Evolutionary conservation across 352 stramenopile genomes (phyloP), one percentile per base, ranked within the genome.

Genomic region (Phytophthora tentaculata): DNA sequence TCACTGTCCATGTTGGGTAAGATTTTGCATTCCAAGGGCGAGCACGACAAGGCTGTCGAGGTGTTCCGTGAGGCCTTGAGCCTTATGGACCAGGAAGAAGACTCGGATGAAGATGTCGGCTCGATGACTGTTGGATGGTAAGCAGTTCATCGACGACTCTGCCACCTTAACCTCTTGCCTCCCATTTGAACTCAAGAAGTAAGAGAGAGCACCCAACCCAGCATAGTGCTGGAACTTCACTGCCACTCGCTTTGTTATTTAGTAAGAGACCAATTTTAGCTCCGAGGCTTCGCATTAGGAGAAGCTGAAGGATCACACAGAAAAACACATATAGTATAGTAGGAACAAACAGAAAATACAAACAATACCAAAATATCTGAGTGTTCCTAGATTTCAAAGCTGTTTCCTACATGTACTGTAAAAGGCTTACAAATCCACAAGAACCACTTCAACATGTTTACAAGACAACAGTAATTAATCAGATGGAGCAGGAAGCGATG

Each of bases 81-180:
- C 12, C 61, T 96, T 17, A 91, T 92, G 79, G 78, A 90, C 44
- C 57, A 77, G 9, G 76, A 75, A 14, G 78, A 88, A 3, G 84
- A 92, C 54, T 91, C 83, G n/a, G 86, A 89, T 53, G 86, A 93
- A 47, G 85, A 92, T 37, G 80, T 92, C 9, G 86, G 86, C 17
- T 92, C 84, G 5, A 89, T 85, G 73, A 94, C 86, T 1, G 86
- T 94, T 64, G 86, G 86, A 1, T 94, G 86, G 86, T 94, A 78
- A 76, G 14, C 44, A 19, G 7, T 49, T 32, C 9, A 35, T 5
- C 1, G n/a, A n/a, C n/a, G 22, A 32, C 5, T 14, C 8, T 14
- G 23, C 23, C 48, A 19, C 54, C 17, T 19, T 4, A 48, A 32
- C 3, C 43, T 68, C 47, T 60, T 54, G 28, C 29, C 54, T 54